Evolutionary conservation across 1,284 basidiomycete species (phyloP).

Genomic region (Trichosporon sp.): DNA sequence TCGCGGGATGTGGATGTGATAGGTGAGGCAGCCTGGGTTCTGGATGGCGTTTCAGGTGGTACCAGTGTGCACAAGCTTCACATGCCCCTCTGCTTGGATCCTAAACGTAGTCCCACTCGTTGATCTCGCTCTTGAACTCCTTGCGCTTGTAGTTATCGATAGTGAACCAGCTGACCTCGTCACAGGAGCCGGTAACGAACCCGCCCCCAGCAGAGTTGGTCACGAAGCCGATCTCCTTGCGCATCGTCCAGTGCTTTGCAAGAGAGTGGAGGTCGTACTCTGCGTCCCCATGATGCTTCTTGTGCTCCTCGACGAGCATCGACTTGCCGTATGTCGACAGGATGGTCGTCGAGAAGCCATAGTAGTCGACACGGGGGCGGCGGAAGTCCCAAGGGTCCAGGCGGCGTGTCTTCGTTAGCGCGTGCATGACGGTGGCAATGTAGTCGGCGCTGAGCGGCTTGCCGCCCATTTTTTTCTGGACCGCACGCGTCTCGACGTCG

Average conservation of each 20-base stretch:
- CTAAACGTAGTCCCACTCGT: slow-evolving; percentile 10
- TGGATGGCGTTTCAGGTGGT: neutral
- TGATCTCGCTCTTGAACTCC: neutral
- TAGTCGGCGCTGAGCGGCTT: slow-evolving; percentile 6
- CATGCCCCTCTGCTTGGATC: too few species aligned
- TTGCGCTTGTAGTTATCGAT: slow-evolving; percentile 3
- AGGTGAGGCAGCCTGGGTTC: neutral
- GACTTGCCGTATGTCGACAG: neutral
- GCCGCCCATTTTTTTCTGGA: neutral
- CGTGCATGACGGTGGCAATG: neutral
- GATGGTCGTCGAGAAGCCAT: neutral
- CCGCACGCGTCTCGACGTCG: neutral
- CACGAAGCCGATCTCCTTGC: neutral
- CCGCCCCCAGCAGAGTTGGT: neutral
- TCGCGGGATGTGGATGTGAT: neutral
- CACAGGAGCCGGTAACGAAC: neutral
- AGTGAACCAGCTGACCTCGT: neutral
- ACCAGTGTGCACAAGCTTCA: neutral
- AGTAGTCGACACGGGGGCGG: slow-evolving; percentile 2
- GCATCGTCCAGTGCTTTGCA: neutral
- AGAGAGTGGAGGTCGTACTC: neutral
- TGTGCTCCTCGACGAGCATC: neutral
- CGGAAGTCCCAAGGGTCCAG: neutral
- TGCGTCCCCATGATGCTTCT: neutral
- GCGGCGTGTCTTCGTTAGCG: neutral